Percentiles rank a stretch among this genome's conserved stretches.
These are phyloP conservation scores for Pythium coloratum DNA, from an alignment of 352 stramenopile genomes.

Conservation along the genomic window DNA sequence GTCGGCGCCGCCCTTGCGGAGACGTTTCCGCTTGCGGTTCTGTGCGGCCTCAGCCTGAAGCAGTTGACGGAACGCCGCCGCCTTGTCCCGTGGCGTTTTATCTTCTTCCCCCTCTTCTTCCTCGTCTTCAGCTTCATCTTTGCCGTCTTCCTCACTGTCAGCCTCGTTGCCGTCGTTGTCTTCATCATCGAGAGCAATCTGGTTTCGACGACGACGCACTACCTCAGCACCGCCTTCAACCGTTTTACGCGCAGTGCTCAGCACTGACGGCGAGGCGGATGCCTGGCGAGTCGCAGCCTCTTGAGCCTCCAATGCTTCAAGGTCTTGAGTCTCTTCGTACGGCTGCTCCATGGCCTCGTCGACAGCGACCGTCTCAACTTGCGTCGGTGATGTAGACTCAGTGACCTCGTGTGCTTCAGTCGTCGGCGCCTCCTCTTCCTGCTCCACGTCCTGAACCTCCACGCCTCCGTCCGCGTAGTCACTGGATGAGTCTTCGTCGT, in stretches of 20 bases:
- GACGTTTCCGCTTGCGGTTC: conserved; percentile 54
- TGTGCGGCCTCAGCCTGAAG: conserved; percentile 58
- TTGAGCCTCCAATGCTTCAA: conserved; percentile 16
- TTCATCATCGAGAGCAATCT: conserved; percentile 35
- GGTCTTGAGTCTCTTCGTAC: conserved; percentile 24
- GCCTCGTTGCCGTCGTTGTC: conserved; percentile 59
- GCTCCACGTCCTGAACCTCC: background rate
- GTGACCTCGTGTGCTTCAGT: background rate
- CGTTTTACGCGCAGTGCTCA: background rate
- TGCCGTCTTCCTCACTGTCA: conserved; percentile 56
- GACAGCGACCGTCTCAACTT: no score
- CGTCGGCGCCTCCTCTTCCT: conserved; percentile 6
- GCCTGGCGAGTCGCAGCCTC: background rate
- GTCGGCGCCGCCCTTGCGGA: conserved; percentile 44
- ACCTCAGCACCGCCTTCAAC: background rate
- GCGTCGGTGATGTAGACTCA: background rate
- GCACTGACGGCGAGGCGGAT: background rate
- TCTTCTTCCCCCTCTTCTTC: conserved; percentile 15
- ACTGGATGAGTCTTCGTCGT: conserved; percentile 29
- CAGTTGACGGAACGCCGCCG: conserved; percentile 64
- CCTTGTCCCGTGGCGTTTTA: conserved; percentile 55
- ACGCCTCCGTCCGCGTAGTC: conserved; percentile 17
- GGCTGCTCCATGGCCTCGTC: conserved; percentile 6
- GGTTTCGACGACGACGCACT: conserved; percentile 35
- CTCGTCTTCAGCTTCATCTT: conserved; percentile 31